Conservation (phyloP, 2,329 filamentous ascomycete genomes). For the Lachnellula cervina region DNA sequence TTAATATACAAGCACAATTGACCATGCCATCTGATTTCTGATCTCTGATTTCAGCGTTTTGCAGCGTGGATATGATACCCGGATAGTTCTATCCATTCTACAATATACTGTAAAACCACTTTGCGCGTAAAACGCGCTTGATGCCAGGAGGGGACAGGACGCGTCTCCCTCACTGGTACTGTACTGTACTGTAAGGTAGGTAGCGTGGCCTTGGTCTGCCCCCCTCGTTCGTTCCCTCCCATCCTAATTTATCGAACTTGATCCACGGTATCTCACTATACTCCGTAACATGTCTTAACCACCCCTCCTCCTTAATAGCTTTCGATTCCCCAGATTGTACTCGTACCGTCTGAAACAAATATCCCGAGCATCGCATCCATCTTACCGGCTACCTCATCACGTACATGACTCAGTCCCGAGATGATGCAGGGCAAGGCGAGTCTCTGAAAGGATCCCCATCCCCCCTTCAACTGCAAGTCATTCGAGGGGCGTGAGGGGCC, state of each 20-base stretch:
- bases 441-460: background rate
- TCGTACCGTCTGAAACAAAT: background rate
- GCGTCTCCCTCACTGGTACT: background rate
- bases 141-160: background rate
- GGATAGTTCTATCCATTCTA: background rate
- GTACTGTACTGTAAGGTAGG: no score
- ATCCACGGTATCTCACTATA: background rate
- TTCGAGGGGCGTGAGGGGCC: background rate
- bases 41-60: no score
- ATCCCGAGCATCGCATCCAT: background rate
- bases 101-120: background rate
- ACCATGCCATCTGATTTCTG: no score
- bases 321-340: background rate
- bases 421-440: background rate
- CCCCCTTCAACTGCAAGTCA: background rate
- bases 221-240: background rate
- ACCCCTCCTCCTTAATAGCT: background rate
- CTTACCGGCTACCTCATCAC: background rate
- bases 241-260: background rate
- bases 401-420: background rate
- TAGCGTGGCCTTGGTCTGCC: background rate
- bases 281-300: background rate
- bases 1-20: background rate
- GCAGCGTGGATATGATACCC: no score
- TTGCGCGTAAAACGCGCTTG: slow-evolving; percentile 1